Evolutionary conservation across 768 basidiomycete genomes (phyloP).

Genomic region (Phylloporus sp.): DNA sequence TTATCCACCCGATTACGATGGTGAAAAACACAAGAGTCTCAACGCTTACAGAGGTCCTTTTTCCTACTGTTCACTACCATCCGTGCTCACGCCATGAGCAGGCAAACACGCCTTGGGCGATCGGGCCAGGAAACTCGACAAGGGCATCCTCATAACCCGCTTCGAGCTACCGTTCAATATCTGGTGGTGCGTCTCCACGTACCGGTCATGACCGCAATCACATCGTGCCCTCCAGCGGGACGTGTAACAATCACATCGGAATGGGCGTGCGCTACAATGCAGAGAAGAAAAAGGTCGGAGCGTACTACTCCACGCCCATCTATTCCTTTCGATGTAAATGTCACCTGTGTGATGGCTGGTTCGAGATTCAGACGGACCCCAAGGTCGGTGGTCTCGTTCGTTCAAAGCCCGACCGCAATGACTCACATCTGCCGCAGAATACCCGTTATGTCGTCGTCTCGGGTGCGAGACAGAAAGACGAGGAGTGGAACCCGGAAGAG

Average conservation of each 20-base stretch:
- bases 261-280: slow-evolving; percentile 99
- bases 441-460: slow-evolving; percentile 90
- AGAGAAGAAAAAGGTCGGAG: slow-evolving; percentile 95
- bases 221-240: slow-evolving; percentile 49
- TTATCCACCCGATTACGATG: slow-evolving; percentile 73
- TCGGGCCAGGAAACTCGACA: slow-evolving; percentile 90
- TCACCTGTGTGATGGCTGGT: slow-evolving; percentile 94
- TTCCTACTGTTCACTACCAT: neutral
- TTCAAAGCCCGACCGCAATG: too few relatives aligned
- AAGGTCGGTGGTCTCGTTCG: slow-evolving; percentile 50
- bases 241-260: slow-evolving; percentile 94
- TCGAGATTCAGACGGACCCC: slow-evolving; percentile 96
- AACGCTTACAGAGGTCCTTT: slow-evolving; percentile 62
- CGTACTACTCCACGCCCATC: slow-evolving; percentile 92
- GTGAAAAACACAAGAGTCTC: slow-evolving; percentile 63
- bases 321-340: slow-evolving; percentile 97
- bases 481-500: slow-evolving; percentile 96
- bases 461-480: slow-evolving; percentile 91
- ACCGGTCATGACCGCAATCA: neutral
- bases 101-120: slow-evolving; percentile 94
- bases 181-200: slow-evolving; percentile 66
- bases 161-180: slow-evolving; percentile 97
- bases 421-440: slow-evolving; percentile 49
- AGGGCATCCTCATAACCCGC: slow-evolving; percentile 91
- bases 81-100: slow-evolving; percentile 27